Conservation (phyloP, 352 stramenopile species). For the Phytophthora sp. region DNA sequence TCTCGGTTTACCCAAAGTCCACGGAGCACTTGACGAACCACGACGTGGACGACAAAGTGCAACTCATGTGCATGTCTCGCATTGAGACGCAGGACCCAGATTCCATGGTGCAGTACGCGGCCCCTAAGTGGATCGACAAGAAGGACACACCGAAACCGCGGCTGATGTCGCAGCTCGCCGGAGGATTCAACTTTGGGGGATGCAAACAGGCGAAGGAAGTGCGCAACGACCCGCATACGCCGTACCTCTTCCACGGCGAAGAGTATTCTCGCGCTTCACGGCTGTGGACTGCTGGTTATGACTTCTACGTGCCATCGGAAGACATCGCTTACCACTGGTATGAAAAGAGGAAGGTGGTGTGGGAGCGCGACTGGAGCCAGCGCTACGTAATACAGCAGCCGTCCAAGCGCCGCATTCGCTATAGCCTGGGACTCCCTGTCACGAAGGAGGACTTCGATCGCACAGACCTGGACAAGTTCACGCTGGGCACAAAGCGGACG, state of each 20-base stretch:
- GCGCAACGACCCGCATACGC: slow-evolving; percentile 81
- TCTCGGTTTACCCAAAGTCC: slow-evolving; percentile 84
- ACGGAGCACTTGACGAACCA: slow-evolving; percentile 63
- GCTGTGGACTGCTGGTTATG: slow-evolving; percentile 80
- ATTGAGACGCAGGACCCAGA: slow-evolving; percentile 76
- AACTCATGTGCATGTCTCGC: slow-evolving; percentile 81
- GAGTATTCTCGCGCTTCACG: slow-evolving; percentile 82
- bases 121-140: slow-evolving; percentile 72
- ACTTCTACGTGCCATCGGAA: slow-evolving; percentile 80
- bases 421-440: slow-evolving; percentile 62
- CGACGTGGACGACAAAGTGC: slow-evolving; percentile 61
- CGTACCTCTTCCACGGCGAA: slow-evolving; percentile 82
- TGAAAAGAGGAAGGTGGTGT: slow-evolving; percentile 82
- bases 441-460: slow-evolving; percentile 76
- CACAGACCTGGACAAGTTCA: slow-evolving; percentile 74
- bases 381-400: slow-evolving; percentile 72
- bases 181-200: slow-evolving; percentile 84
- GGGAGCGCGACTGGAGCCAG: slow-evolving; percentile 78
- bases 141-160: slow-evolving; percentile 71
- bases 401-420: slow-evolving; percentile 77
- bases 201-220: slow-evolving; percentile 75
- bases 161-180: slow-evolving; percentile 80
- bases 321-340: slow-evolving; percentile 87
- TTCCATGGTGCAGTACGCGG: slow-evolving; percentile 81
- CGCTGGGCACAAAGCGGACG: slow-evolving; percentile 73